A percentile compares a stretch with the other conserved stretches of the same genome.
phyloP scores from a whole-genome alignment of 257 asterid genomes.

The Striga asiatica region DNA sequence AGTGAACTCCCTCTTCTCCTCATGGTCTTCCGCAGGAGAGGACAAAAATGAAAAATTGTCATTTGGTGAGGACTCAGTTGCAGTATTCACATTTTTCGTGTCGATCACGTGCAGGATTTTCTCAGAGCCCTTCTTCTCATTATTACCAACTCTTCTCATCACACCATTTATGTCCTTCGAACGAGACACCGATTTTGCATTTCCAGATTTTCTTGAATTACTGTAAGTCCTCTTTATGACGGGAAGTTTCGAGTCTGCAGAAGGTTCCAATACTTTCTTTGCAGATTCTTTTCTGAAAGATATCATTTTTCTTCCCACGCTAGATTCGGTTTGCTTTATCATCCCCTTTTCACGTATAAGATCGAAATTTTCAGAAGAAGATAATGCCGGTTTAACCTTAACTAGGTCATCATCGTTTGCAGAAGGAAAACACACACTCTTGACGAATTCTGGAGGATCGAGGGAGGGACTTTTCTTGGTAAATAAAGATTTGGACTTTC shows the following conservation, averaged over 20 bases:
- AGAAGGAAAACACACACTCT: slow-evolving; percentile 32
- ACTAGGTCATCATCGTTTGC: slow-evolving; percentile 22
- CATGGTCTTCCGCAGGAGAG: too few relatives aligned
- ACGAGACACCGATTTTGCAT: slow-evolving; percentile 26
- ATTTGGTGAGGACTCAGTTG: slow-evolving; percentile 10
- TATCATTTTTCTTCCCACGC: too few relatives aligned
- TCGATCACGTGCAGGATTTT: slow-evolving; percentile 40
- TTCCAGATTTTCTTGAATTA: slow-evolving; percentile 26
- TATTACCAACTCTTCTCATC: slow-evolving; percentile 12
- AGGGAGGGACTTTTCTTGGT: too few relatives aligned
- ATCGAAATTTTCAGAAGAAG: slow-evolving; percentile 20
- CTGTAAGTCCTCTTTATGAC: slow-evolving; percentile 15
- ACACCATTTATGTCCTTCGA: slow-evolving; percentile 25
- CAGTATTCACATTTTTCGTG: slow-evolving; percentile 19
- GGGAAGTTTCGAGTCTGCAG: too few relatives aligned
- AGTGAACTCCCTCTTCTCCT: too few relatives aligned
- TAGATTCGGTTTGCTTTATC: slow-evolving; percentile 17
- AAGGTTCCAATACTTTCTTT: too few relatives aligned
- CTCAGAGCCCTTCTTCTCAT: slow-evolving; percentile 48
- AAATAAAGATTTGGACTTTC: slow-evolving; percentile 16
- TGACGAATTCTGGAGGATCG: slow-evolving; percentile 54
- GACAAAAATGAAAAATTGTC: slow-evolving; percentile 21
- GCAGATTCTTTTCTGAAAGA: too few relatives aligned
- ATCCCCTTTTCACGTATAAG: slow-evolving; percentile 26
- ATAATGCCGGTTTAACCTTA: slow-evolving; percentile 20